Evolutionary conservation across 2,329 filamentous ascomycete genomes (phyloP), one percentile per base, ranked within the genome.

Genomic region (Daldinia sp.): DNA sequence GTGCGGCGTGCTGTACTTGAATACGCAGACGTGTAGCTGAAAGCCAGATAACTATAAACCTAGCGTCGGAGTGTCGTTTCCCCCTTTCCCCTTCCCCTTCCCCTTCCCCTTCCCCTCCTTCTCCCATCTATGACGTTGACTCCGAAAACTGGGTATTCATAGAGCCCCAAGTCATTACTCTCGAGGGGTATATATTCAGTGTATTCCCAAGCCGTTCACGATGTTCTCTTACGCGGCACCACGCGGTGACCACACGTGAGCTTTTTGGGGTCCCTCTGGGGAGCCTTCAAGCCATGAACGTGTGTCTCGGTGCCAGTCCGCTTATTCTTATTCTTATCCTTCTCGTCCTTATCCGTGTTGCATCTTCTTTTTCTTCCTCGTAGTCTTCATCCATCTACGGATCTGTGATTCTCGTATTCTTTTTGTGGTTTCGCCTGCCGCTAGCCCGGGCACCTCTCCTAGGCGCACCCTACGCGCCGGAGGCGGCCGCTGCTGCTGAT

Each of bases 401-500:
- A 54, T 30, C 23, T 1, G 26, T 7, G 26, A 57, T 15, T 7
- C 23, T 46, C n/a, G 1, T 46, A 33, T 4, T 44, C 12, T 37
- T 50, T 12, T 15, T 37, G 2, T n/a, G n/a, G n/a, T 13, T 13
- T 10, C 18, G 48, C 28, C 9, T 61, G 48, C n/a, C 35, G 48
- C 26, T 55, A 9, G 28, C 18, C 12, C 30, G 13, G 33, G 39
- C 23, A 15, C 56, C 9, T 35, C 44, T 44, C 46, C 64, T 18
- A 4, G 20, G 51, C 65, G 65, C 69, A 53, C 28, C 48, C 75
- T 76, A 77, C 57, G 73, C 73, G 59, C 76, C 78, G 18, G 78
- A 50, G 12, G 63, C 63, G 35, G 35, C 37, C 15, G 56, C 48
- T 39, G 86, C 86, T 48, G 81, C 79, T 63, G 89, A 83, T 71